Evolutionary conservation across 2,329 filamentous ascomycete genomes (phyloP).

Genomic region (Colletotrichum siamense): DNA sequence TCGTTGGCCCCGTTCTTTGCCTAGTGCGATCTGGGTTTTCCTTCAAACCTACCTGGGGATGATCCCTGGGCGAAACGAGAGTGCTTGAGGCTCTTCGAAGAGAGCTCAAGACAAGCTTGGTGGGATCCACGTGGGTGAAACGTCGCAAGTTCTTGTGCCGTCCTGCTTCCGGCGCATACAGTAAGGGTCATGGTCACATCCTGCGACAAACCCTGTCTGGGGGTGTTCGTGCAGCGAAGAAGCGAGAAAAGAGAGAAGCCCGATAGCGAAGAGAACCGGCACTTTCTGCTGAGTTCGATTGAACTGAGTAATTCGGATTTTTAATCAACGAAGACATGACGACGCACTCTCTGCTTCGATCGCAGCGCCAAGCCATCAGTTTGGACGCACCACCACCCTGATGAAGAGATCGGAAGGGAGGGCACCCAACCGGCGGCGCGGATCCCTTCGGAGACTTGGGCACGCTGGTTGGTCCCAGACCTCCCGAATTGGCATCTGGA

Average conservation of each 20-base stretch:
- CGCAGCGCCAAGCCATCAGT: slow-evolving; percentile 15
- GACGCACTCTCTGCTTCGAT: neutral
- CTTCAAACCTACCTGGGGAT: neutral
- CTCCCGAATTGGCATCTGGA: neutral
- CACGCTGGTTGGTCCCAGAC: neutral
- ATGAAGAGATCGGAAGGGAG: neutral
- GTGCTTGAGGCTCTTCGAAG: neutral
- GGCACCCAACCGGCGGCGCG: neutral
- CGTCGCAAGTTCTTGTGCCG: slow-evolving; percentile 20
- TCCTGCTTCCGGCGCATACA: slow-evolving; percentile 12
- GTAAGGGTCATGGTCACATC: neutral
- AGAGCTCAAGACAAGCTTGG: neutral
- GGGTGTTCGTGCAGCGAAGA: neutral
- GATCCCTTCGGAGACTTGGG: neutral
- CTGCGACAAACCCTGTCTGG: slow-evolving; percentile 18
- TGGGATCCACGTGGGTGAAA: slow-evolving; percentile 13
- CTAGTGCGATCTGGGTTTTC: neutral
- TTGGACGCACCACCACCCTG: neutral
- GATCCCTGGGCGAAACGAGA: slow-evolving; percentile 10
- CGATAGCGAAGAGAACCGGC: neutral
- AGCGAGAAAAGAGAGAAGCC: neutral
- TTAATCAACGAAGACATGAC: neutral
- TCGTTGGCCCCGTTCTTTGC: neutral
- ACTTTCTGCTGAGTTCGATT: neutral
- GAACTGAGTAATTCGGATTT: neutral